Conservation (phyloP, 805 yeast species). For the Hanseniaspora clermontiae region DNA sequence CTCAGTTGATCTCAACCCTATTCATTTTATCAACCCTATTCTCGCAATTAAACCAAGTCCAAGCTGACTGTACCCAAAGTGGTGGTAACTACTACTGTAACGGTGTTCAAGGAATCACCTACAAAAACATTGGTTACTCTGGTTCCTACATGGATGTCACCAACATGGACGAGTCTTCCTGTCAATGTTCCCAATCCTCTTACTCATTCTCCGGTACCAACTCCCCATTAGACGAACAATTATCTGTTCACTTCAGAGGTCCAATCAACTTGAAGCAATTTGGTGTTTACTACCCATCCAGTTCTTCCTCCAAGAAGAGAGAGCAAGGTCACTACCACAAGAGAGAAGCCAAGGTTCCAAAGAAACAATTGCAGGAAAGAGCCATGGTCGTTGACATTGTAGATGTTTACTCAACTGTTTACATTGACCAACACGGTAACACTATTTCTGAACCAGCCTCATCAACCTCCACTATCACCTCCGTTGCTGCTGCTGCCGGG, state of each 20-base stretch:
- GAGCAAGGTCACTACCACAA: slow-evolving; percentile 27
- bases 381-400: slow-evolving; percentile 50
- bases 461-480: slow-evolving; percentile 15
- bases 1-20: slow-evolving; percentile 12
- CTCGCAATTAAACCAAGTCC: slow-evolving; percentile 19
- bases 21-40: slow-evolving; percentile 22
- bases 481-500: slow-evolving; percentile 22
- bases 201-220: slow-evolving; percentile 49
- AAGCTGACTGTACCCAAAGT: slow-evolving; percentile 35
- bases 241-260: slow-evolving; percentile 70
- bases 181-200: slow-evolving; percentile 54
- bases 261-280: slow-evolving; percentile 53
- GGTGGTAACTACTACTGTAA: slow-evolving; percentile 80
- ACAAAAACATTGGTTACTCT: slow-evolving; percentile 65
- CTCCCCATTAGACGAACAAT: slow-evolving; percentile 54
- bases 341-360: slow-evolving; percentile 21
- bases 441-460: slow-evolving; percentile 20
- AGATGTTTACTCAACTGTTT: slow-evolving; percentile 68
- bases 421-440: slow-evolving; percentile 46
- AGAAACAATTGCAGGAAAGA: slow-evolving; percentile 44
- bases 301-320: slow-evolving; percentile 35
- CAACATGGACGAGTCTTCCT: slow-evolving; percentile 55
- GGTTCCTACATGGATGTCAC: slow-evolving; percentile 77
- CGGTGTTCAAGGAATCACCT: slow-evolving; percentile 51
- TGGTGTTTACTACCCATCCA: slow-evolving; percentile 72